These are phyloP conservation scores for Plasmodium coatneyi DNA, from an alignment of 169 alveolate genomes.

Conservation along the genomic window DNA sequence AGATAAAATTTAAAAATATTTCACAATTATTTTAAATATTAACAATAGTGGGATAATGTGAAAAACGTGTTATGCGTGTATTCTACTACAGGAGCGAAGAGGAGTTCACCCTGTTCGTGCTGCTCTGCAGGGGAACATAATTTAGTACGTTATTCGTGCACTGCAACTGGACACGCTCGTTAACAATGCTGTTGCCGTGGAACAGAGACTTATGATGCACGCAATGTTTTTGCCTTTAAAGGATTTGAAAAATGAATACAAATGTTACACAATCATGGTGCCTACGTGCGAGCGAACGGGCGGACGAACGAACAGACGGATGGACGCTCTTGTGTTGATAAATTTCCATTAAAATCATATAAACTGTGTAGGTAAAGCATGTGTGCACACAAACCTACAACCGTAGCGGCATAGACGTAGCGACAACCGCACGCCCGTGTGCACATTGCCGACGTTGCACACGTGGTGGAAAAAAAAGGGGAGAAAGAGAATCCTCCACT, in stretches of 20 bases:
- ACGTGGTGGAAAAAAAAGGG: not conserved
- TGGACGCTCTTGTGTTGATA: slow-evolving; percentile 10
- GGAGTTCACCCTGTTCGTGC: not conserved
- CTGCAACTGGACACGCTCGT: not conserved
- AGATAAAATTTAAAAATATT: slow-evolving; percentile 19
- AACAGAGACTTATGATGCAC: slow-evolving; percentile 11
- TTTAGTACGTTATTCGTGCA: not conserved
- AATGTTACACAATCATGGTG: slow-evolving; percentile 3
- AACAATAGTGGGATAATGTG: not conserved
- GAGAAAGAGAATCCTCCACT: not conserved
- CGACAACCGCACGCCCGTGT: not conserved
- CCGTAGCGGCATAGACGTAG: not conserved
- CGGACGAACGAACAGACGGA: not conserved
- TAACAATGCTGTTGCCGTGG: not conserved
- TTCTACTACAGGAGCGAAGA: not conserved
- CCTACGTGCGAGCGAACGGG: not conserved
- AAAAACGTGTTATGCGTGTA: slow-evolving; percentile 5
- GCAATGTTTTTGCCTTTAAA: not conserved
- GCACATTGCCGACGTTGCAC: not conserved
- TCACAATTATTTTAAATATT: slow-evolving; percentile 47
- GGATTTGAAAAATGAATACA: slow-evolving; percentile 31
- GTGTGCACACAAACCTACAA: not conserved
- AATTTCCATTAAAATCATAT: not conserved
- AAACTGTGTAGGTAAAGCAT: not conserved
- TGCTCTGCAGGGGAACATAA: not conserved